A percentile compares a stretch with the other conserved stretches of the same genome.
Conservation (phyloP, 2,329 filamentous ascomycete genomes). For the Neophaeococcomyces mojaviensis region DNA sequence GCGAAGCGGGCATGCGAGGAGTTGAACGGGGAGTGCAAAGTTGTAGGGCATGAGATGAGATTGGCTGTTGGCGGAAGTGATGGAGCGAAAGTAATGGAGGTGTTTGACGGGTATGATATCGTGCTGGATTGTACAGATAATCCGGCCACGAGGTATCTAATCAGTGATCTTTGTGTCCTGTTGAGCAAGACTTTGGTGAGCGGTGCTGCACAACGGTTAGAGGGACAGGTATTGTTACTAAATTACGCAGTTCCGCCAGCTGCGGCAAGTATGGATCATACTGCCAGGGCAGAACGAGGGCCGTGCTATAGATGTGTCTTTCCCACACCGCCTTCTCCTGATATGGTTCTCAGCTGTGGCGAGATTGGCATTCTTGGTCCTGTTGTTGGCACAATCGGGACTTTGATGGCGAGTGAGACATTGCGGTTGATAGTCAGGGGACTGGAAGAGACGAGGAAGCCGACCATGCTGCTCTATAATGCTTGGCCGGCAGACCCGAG, state of each 20-base stretch:
- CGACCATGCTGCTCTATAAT: slow-evolving; percentile 48
- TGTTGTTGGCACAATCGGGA: slow-evolving; percentile 87
- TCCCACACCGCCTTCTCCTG: slow-evolving; percentile 74
- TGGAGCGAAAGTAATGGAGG: neutral
- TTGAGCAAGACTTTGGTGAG: slow-evolving; percentile 74
- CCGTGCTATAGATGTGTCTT: slow-evolving; percentile 95
- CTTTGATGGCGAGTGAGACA: slow-evolving; percentile 81
- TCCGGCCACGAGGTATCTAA: slow-evolving; percentile 81
- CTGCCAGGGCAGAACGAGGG: slow-evolving; percentile 42
- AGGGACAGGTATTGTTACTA: slow-evolving; percentile 82
- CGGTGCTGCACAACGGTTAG: slow-evolving; percentile 78
- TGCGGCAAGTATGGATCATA: neutral
- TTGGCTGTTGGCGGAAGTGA: slow-evolving; percentile 2
- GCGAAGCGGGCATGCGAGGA: slow-evolving; percentile 15
- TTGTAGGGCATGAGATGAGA: slow-evolving; percentile 12
- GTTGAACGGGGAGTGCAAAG: slow-evolving; percentile 16
- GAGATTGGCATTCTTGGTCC: slow-evolving; percentile 90
- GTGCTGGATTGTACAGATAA: slow-evolving; percentile 69
- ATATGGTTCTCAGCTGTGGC: slow-evolving; percentile 75
- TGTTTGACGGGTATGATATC: slow-evolving; percentile 8
- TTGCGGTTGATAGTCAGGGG: slow-evolving; percentile 64
- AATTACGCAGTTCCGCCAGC: slow-evolving; percentile 49
- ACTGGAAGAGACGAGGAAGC: slow-evolving; percentile 17
- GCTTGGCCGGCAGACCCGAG: slow-evolving; percentile 36
- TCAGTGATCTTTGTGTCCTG: slow-evolving; percentile 82